Evolutionary conservation across 2,329 filamentous ascomycete genomes (phyloP).

Genomic region (Fusarium sp.): DNA sequence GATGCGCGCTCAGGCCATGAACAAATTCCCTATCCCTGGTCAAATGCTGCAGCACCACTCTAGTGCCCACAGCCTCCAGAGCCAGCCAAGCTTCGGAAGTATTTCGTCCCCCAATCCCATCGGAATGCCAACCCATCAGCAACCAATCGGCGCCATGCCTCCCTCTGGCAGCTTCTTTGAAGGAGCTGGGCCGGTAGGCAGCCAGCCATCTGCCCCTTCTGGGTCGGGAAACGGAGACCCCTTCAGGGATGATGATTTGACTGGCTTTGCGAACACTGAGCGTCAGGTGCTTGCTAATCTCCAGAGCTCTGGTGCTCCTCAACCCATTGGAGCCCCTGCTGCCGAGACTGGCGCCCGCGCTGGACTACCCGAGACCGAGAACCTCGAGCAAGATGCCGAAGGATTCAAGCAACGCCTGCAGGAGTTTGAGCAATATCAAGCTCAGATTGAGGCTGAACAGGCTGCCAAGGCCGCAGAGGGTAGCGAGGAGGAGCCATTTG

Average conservation of each 20-base stretch:
- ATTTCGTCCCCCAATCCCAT: conserved; percentile 90
- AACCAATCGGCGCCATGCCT: conserved; percentile 67
- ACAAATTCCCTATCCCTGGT: conserved; percentile 73
- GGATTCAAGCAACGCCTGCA: conserved; percentile 78
- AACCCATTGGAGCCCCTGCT: conserved; percentile 52
- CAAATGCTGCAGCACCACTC: conserved; percentile 85
- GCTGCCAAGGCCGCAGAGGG: conserved; percentile 48
- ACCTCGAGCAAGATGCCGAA: conserved; percentile 65
- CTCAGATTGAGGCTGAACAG: conserved; percentile 73
- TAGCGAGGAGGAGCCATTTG: conserved; percentile 50
- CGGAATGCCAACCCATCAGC: conserved; percentile 62
- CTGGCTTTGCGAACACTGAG: conserved; percentile 68
- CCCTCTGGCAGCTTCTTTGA: conserved; percentile 80
- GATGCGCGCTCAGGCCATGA: conserved; percentile 83
- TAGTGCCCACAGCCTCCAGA: conserved; percentile 94
- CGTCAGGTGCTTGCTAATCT: conserved; percentile 63
- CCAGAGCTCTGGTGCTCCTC: conserved; percentile 48
- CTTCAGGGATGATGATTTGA: conserved; percentile 79
- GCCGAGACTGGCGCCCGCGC: conserved; percentile 53
- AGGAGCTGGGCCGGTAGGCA: conserved; percentile 52
- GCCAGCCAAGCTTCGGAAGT: conserved; percentile 95
- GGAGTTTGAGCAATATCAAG: conserved; percentile 83
- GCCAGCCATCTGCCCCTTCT: conserved; percentile 41
- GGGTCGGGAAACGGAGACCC: conserved; percentile 57
- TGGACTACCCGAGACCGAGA: conserved; percentile 62